phyloP scores from a whole-genome alignment of 2,329 filamentous ascomycete genomes.

The Calonectria ilicicola region DNA sequence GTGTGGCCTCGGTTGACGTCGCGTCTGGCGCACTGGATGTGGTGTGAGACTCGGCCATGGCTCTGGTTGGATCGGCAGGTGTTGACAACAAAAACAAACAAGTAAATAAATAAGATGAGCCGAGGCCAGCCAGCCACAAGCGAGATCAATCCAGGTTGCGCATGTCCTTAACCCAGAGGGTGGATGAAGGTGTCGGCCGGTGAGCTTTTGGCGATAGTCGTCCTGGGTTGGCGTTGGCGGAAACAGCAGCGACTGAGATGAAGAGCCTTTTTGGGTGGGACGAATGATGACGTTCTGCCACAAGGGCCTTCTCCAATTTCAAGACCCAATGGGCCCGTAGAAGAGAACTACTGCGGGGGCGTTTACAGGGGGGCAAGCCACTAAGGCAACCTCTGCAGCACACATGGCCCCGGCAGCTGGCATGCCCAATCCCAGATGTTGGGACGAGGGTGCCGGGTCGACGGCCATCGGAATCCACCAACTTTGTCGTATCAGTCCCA shows the following conservation, averaged over 20 bases:
- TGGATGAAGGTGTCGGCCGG: background rate
- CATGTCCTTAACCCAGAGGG: conserved; percentile 20
- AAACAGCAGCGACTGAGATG: conserved; percentile 21
- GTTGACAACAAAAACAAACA: conserved; percentile 14
- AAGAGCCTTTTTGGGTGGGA: conserved; percentile 34
- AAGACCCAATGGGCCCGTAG: conserved; percentile 4
- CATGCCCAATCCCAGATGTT: background rate
- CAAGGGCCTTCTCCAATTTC: conserved; percentile 29
- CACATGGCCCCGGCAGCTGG: conserved; percentile 1
- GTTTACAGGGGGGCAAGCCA: conserved; percentile 24
- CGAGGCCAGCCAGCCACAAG: conserved; percentile 19
- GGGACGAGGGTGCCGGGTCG: conserved; percentile 1
- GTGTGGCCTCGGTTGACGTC: conserved; percentile 48
- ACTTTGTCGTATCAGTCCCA: conserved; percentile 1
- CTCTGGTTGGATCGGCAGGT: conserved; percentile 33
- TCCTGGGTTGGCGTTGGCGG: conserved; percentile 24
- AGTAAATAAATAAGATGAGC: conserved; percentile 13
- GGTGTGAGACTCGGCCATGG: conserved; percentile 39
- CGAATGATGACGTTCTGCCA: conserved; percentile 38
- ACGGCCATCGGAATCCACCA: background rate
- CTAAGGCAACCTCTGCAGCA: conserved; percentile 24
- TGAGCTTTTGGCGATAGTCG: background rate
- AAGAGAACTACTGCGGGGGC: conserved; percentile 27
- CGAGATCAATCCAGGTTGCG: conserved; percentile 3
- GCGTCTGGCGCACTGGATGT: conserved; percentile 30